A percentile compares a stretch with the other conserved stretches of the same genome.
Evolutionary conservation across 306 rosid genomes (phyloP).

Genomic region (Biancaea sappan): DNA sequence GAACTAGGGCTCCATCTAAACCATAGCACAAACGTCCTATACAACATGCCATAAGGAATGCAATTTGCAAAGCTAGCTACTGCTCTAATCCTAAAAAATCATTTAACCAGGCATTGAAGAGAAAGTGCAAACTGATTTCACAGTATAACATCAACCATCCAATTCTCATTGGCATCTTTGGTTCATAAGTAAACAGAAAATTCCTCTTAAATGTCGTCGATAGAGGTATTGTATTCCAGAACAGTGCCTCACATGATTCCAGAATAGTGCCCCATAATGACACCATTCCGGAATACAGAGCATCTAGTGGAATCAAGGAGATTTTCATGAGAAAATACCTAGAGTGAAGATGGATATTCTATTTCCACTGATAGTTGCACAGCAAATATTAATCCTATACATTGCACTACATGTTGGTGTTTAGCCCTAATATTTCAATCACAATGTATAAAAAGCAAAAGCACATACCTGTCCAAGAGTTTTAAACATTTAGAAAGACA

Average conservation of each 20-base stretch:
- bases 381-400: neutral
- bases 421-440: neutral
- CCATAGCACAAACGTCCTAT: neutral
- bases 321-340: neutral
- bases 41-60: neutral
- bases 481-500: too few species aligned
- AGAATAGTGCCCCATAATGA: too few species aligned
- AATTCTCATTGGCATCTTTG: neutral
- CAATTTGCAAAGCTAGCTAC: neutral
- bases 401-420: neutral
- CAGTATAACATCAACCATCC: neutral
- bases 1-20: neutral
- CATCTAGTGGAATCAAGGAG: neutral
- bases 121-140: slow-evolving; percentile 8
- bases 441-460: neutral
- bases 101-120: neutral
- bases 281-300: neutral
- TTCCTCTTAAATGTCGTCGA: neutral
- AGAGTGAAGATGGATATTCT: neutral
- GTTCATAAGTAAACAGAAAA: neutral
- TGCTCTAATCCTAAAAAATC: slow-evolving; percentile 1
- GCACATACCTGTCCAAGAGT: neutral
- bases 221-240: neutral
- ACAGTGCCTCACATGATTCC: too few species aligned
- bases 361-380: neutral